Base-by-base conservation (phyloP, 1,284 basidiomycete genomes). In the Ceratobasidium sp. region DNA sequence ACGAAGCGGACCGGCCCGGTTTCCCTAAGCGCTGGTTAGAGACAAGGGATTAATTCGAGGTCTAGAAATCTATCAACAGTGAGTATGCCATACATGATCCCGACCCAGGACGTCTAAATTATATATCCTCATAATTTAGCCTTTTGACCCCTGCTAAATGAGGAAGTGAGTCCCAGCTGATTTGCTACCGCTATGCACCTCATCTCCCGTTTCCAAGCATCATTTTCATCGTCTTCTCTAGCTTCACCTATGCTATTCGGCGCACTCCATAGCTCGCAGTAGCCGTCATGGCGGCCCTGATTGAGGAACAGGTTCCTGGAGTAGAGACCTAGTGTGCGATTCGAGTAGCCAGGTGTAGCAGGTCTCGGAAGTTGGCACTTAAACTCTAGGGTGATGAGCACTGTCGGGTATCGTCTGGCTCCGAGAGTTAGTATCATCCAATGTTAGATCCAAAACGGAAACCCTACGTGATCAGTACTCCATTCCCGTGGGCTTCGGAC, bases 361-460 rank as follows among this genome's bases (percentile, higher is more conserved):
- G 22, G 46, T n/a, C 61, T 44, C 11, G 71, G 71, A 5, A 75
- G 71, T 46, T 65, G 37, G 8, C 71, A 61, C 25, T 75, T 75
- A 25, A 75, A 75, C 37, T 75, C 71, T 13, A 75, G 49, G 7
- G 87, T 85, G 78, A 91, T 83, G 0, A 86, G 84, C 81, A 91
- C 85, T 0, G 90, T 91, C 4, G 90, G 89, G 79, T 84, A 88
- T 90, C 90, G 91, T 56, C 89, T 90, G 40, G 13, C 13, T 11
- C 13, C 1, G 1, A 11, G 9, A 34, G 17, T n/a, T 6, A 51
- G n/a, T n/a, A 43, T 11, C 40, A 11, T 11, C 9, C 40, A 8
- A 34, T 51, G 43, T 19, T 0, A 62, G 25, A 15, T 6, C 3
- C n/a, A 22, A 64, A 44, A 29, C 1, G 15, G 25, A 44, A n/a